Base-by-base conservation (phyloP, 2,329 filamentous ascomycete genomes). In the Stemphylium beticola region DNA sequence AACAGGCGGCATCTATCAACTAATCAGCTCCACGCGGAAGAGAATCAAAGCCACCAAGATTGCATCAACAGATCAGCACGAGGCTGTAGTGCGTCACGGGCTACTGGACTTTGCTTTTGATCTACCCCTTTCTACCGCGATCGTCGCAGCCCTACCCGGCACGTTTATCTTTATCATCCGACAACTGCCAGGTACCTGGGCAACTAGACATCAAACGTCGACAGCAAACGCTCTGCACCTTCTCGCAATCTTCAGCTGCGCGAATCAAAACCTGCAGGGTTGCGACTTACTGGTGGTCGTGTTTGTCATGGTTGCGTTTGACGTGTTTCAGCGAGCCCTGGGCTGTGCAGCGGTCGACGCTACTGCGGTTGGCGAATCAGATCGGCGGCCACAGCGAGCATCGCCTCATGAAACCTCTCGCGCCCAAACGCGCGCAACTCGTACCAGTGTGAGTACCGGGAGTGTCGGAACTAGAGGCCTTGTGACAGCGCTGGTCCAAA, bases 301-400 rank as follows among this genome's bases (percentile, higher is more conserved):
- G 33, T 60, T 72, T 55, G 67, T 72, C 60, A 71, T 73, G 68
- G 65, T 66, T 38, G 65, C 61, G 52, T 72, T 72, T 49, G 69
- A 73, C 55, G 62, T 64, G 55, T 67, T 69, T 56, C 66, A 68
- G 57, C 57, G 56, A 34, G 53, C 52, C 15, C 15, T 62, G 39
- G 49, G 54, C 49, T 49, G 39, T 24, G 17, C 22, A 41, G 41
- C 48, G 42, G 31, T 34, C 43, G 58, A 59, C 62, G 55, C 61
- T 61, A 61, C 42, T 9, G 26, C 8, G 11, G 38, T 18, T 18
- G 45, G 41, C 62, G 57, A 68, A 61, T 65, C 60, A 60, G 42
- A 58, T 50, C 48, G 38, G 24, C 49, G 45, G 48, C 46, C 20
- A 37, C 45, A 48, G 41, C 46, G 48, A 55, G 38, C 57, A 45